Evolutionary conservation across 2,329 filamentous ascomycete genomes (phyloP).

Genomic region (Parascedosporium putredinis): DNA sequence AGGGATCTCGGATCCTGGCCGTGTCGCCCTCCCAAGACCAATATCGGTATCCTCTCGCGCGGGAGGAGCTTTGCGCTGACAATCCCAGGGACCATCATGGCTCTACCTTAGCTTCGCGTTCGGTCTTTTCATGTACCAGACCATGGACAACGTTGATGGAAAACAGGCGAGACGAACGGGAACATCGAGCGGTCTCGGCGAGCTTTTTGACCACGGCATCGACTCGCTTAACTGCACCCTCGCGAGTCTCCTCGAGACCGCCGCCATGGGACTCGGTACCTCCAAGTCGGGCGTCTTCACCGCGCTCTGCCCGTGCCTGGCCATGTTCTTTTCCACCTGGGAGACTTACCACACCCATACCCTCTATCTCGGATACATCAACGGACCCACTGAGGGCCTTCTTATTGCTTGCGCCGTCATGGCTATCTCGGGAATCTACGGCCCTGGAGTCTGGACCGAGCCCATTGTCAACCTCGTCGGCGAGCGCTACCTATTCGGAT

Average conservation of each 20-base stretch:
- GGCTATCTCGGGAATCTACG: slow-evolving; percentile 77
- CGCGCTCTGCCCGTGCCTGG: slow-evolving; percentile 77
- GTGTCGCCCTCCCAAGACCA: too few species aligned
- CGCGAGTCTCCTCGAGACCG: slow-evolving; percentile 80
- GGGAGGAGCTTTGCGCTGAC: too few species aligned
- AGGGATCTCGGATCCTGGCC: too few species aligned
- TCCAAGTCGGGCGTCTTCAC: slow-evolving; percentile 83
- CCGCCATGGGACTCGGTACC: slow-evolving; percentile 82
- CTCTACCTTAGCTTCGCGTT: slow-evolving; percentile 92
- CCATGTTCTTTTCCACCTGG: slow-evolving; percentile 99
- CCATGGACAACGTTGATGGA: slow-evolving; percentile 97
- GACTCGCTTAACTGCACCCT: slow-evolving; percentile 96
- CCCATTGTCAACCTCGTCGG: slow-evolving; percentile 63
- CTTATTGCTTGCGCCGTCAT: slow-evolving; percentile 82
- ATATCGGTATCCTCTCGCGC: too few species aligned
- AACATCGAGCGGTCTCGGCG: slow-evolving; percentile 86
- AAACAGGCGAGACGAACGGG: slow-evolving; percentile 94
- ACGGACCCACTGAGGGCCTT: slow-evolving; percentile 91
- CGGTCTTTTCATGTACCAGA: slow-evolving; percentile 97
- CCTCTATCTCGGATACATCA: slow-evolving; percentile 90
- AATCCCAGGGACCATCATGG: slow-evolving; percentile 67
- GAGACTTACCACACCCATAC: slow-evolving; percentile 99
- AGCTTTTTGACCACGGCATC: slow-evolving; percentile 97
- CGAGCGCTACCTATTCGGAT: slow-evolving; percentile 37
- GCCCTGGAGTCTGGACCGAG: slow-evolving; percentile 75